Base-by-base conservation (phyloP, 148 eudicot genomes). In the Gaultheria prostrata region DNA sequence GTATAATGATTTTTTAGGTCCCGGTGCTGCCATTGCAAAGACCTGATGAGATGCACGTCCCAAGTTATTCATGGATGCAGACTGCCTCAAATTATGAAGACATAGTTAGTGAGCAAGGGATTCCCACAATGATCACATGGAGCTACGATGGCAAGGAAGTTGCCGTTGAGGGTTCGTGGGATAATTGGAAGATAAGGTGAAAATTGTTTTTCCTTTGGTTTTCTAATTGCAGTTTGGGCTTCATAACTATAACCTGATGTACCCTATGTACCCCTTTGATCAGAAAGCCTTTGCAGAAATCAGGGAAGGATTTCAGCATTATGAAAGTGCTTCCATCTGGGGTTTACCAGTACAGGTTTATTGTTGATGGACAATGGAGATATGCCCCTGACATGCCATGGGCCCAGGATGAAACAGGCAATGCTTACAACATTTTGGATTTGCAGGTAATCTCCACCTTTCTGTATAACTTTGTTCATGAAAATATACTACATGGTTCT, bases 271-370 rank as follows among this genome's bases (percentile, higher is more conserved):
- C 33, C 59, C 67, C 57, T 53, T 84, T 84, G 73, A 73, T 45
- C 89, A 92, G 93, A 80, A 87, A 90, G 82, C 88, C 83, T 35
- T 85, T 92, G 82, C 93, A 92, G 87, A 81, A 86, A 83, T 90
- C 91, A 32, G 93, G 91, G 45, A 90, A 88, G 78, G 92, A 92
- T 57, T 90, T 90, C 70, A 87, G 90, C n/a, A 89, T 91, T 51
- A 82, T 92, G 92, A 92, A 90, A 77, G 93, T 90, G 85, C 94
- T 92, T 28, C 90, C 92, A 32, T 88, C 92, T 28, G 94, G 94
- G 33, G 94, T 92, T 82, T 92, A 92, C 87, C 90, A 85, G 76
- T 92, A 91, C 46, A 87, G 91, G 87, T 92, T 92, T 86, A 77
- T 92, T 84, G 91, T 92, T 80, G 93, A 92, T 71, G 94, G 93